These are phyloP conservation scores for Strobilomyces echinocephalus DNA, from an alignment of 768 basidiomycete species.

Conservation along the genomic window DNA sequence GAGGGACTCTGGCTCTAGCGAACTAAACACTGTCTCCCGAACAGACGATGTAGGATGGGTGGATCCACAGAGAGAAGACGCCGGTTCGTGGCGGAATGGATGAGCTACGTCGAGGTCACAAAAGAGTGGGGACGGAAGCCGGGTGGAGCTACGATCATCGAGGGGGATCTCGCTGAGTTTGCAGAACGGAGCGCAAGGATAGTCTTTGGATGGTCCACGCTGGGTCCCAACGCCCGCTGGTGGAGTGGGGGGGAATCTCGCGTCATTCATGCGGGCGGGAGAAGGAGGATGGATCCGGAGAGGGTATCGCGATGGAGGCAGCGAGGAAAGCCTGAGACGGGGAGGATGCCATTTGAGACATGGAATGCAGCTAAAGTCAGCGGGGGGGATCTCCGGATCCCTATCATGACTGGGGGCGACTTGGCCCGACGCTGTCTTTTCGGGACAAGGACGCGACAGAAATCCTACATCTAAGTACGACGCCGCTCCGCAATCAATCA, in stretches of 20 bases:
- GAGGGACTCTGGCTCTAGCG: slow-evolving; percentile 16
- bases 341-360: slow-evolving; percentile 9
- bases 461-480: neutral
- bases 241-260: neutral
- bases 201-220: neutral
- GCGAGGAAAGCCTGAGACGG: slow-evolving; percentile 1
- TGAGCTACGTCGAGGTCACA: neutral
- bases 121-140: neutral
- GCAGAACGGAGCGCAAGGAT: neutral
- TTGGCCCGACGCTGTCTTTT: slow-evolving; percentile 21
- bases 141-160: neutral
- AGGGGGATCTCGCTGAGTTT: neutral
- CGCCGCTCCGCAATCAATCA: neutral
- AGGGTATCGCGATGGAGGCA: slow-evolving; percentile 2
- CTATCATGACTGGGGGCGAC: slow-evolving; percentile 7
- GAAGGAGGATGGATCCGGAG: neutral
- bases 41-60: neutral
- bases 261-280: neutral
- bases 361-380: slow-evolving; percentile 18
- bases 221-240: neutral
- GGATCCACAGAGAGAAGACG: neutral
- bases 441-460: slow-evolving; percentile 10
- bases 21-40: neutral
- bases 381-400: slow-evolving; percentile 12
- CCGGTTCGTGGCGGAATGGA: neutral